Percentiles rank a stretch among this genome's conserved stretches.
These are phyloP conservation scores for Hondaea fermentalgiana DNA, from an alignment of 108 stramenopile species.

Conservation along the genomic window DNA sequence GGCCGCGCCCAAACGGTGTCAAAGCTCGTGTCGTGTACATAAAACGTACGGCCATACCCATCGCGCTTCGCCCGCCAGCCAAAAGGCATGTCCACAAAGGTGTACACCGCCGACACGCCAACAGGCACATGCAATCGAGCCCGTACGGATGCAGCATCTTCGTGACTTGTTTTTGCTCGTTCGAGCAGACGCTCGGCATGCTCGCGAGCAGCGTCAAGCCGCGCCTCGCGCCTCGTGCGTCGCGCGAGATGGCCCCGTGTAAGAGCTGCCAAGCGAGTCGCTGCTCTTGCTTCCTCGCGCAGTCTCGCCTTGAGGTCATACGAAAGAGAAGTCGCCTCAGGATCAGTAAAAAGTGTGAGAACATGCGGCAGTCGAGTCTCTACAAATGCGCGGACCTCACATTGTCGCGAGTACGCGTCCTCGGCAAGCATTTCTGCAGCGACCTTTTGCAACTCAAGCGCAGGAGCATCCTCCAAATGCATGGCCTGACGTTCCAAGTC, in stretches of 20 bases:
- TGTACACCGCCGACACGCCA: not conserved
- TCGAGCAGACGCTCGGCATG: not conserved
- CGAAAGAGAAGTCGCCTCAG: not conserved
- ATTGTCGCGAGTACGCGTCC: not conserved
- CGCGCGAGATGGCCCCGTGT: not conserved
- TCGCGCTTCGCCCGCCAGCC: not conserved
- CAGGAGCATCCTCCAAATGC: not conserved
- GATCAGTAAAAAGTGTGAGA: not conserved
- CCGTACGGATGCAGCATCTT: not conserved
- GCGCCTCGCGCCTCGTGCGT: not conserved
- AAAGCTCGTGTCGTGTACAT: not conserved
- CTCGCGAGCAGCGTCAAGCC: not conserved
- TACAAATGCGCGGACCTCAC: not conserved
- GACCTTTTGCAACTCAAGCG: not conserved
- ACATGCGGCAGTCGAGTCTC: not conserved
- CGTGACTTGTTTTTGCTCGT: not conserved
- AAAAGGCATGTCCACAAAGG: not conserved
- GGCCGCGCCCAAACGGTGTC: not conserved
- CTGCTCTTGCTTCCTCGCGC: not conserved
- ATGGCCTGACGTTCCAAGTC: not conserved
- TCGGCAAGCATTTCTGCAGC: not conserved
- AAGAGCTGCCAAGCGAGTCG: not conserved
- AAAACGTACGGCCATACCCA: not conserved
- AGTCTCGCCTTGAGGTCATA: not conserved
- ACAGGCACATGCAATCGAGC: not conserved